These are phyloP conservation scores for Aspergillus novofumigatus DNA, from an alignment of 2,329 filamentous ascomycete species.

Conservation along the genomic window DNA sequence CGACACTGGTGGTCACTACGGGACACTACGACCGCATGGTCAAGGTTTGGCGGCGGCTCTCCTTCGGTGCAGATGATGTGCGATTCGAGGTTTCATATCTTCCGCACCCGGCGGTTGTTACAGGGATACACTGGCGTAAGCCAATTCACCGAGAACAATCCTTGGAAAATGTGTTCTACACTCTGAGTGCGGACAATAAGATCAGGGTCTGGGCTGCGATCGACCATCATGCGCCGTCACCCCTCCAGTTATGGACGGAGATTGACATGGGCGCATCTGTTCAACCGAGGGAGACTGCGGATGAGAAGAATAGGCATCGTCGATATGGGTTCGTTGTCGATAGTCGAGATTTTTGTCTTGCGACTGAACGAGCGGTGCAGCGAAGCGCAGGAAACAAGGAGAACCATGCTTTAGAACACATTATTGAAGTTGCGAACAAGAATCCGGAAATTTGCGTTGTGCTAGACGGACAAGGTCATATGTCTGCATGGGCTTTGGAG, in stretches of 20 bases:
- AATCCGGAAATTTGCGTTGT: conserved; percentile 84
- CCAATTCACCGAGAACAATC: conserved; percentile 73
- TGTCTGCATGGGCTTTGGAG: conserved; percentile 91
- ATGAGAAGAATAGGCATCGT: conserved; percentile 38
- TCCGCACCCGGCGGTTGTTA: conserved; percentile 76
- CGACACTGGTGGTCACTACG: conserved; percentile 77
- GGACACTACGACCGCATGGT: conserved; percentile 75
- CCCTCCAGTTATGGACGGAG: conserved; percentile 73
- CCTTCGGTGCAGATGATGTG: conserved; percentile 76
- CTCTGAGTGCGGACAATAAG: conserved; percentile 74
- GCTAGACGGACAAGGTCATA: conserved; percentile 74
- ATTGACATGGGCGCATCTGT: conserved; percentile 74
- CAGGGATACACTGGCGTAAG: conserved; percentile 77
- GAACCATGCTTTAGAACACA: conserved; percentile 72
- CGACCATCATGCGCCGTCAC: conserved; percentile 66
- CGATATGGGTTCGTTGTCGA: conserved; percentile 79
- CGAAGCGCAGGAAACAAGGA: conserved; percentile 56
- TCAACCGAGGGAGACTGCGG: conserved; percentile 48
- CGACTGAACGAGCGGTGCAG: conserved; percentile 72
- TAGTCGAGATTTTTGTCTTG: conserved; percentile 70
- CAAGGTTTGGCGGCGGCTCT: conserved; percentile 87
- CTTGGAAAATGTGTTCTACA: conserved; percentile 84
- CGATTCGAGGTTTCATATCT: conserved; percentile 90
- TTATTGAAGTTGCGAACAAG: conserved; percentile 80
- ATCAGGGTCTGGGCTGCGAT: conserved; percentile 79